Base-by-base conservation (phyloP, 768 basidiomycete species). In the Candolleomyces eurysporus region DNA sequence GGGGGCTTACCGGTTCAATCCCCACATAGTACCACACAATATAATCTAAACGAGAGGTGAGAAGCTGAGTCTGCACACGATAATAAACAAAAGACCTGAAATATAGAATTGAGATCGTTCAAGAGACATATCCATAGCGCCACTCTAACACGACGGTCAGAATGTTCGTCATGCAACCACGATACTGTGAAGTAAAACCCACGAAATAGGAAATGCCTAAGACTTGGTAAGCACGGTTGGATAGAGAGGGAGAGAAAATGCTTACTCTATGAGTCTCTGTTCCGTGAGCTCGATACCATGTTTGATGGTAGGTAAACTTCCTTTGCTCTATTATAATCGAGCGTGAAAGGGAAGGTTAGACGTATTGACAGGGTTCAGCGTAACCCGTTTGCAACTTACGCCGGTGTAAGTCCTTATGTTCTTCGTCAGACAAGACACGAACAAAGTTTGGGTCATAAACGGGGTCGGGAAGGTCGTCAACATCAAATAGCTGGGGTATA, bases 231-330 rank as follows among this genome's bases (percentile, higher is more conserved):
- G 54, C n/a, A 5, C 30, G 31, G 60, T 16, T 45, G n/a, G 45
- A 53, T 17, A 48, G 4, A 5, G 4, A 43, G 21, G n/a, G 17
- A 9, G 21, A 42, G 9, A 22, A 31, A 61, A 17, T n/a, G 65
- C 81, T 64, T 66, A 87, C 89, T 61, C 88, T 74, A 66, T 90
- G 92, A 0, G 92, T 92, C 61, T 86, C 87, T 13, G 91, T 92
- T 19, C 90, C 90, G 71, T 95, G 92, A 7, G 92, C 84, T 56
- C 89, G 77, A 73, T 94, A 95, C 92, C 92, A 95, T 1, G 91
- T 92, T 73, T 92, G 86, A 46, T 82, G 83, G 63, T 85, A 78
- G 65, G 83, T 81, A 62, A 91, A 90, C 70, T 87, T 84, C 53
- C 78, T 73, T 77, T 91, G 90, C 63, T 89, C 89, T 90, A 45